Evolutionary conservation across 2,329 filamentous ascomycete genomes (phyloP).

Genomic region (Fusarium clavum): DNA sequence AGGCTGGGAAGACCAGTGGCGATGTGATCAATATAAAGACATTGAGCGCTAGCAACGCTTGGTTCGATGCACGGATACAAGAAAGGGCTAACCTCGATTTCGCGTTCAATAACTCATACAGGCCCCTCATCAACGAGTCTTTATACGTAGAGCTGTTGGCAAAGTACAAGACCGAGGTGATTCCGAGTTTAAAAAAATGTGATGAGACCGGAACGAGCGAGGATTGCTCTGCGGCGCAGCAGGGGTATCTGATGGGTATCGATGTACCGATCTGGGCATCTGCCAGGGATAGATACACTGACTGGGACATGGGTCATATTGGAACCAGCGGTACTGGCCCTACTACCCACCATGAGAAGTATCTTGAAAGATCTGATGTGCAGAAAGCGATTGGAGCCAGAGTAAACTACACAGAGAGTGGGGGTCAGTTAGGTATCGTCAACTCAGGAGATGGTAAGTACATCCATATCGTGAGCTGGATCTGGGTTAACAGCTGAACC

Average conservation of each 20-base stretch:
- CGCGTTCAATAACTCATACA: neutral
- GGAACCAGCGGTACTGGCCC: too few relatives aligned
- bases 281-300: neutral
- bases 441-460: neutral
- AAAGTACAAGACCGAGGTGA: neutral
- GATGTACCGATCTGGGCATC: neutral
- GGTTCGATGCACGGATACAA: neutral
- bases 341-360: neutral
- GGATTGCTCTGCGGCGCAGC: neutral
- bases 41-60: neutral
- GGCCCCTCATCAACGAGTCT: neutral
- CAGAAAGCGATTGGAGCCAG: neutral
- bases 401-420: neutral
- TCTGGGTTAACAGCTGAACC: fast-evolving
- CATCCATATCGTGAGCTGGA: fast-evolving
- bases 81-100: neutral
- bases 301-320: neutral
- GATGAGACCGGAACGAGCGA: neutral
- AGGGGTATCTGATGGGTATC: fast-evolving
- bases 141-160: fast-evolving
- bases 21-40: neutral
- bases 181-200: fast-evolving
- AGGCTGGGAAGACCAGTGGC: neutral
- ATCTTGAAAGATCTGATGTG: neutral
- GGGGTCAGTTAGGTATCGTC: neutral